Evolutionary conservation across 345 rosid genomes (phyloP), one percentile per base, ranked within the genome.

Genomic region (Sonneratia caseolaris): DNA sequence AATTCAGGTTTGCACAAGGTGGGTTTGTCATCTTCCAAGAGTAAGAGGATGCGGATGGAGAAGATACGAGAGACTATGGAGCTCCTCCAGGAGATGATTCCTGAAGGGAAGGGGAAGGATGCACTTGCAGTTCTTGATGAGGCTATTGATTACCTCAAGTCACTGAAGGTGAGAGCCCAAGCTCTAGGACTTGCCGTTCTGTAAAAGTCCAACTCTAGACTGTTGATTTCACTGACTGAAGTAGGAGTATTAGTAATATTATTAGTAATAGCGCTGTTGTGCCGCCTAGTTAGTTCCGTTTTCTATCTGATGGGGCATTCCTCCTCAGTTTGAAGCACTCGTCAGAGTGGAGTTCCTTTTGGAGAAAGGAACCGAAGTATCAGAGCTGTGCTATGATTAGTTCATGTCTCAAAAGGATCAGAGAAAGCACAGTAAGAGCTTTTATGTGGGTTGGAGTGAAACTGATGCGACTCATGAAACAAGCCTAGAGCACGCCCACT

Each of bases 121-220:
- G 72, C 76, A 11, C 12, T 74, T 42, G 68, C 36, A 19, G 71
- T 84, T 65, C 78, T 84, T 11, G 87, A 84, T 43, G 83, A 78
- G 68, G 87, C 87, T 40, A 81, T 81, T n/a, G 45, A 53, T 38
- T 84, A 79, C 73, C 73, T 84, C 73, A 80, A 78, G 68, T 79
- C 79, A 27, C 51, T 84, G 76, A 84, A 76, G 74, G 72, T 69
- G 37, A 74, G 80, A 64, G 87, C 80, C 51, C 66, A 72, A 74
- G 77, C 77, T n/a, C 70, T 84, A 59, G 83, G 83, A 32, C 56
- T 76, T 32, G 38, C 69, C 18, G 48, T 69, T 27, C 55, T 72
- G 16, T 72, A 64, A 68, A 64, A 68, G 51, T 47, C 37, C 11
- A 32, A 3, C 51, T n/a, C 4, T 40, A 38, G 19, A 35, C 7